Percentiles rank a stretch among this genome's conserved stretches.
phyloP scores from a whole-genome alignment of 2,329 filamentous ascomycete species.

The Neophaeococcomyces aloes region DNA sequence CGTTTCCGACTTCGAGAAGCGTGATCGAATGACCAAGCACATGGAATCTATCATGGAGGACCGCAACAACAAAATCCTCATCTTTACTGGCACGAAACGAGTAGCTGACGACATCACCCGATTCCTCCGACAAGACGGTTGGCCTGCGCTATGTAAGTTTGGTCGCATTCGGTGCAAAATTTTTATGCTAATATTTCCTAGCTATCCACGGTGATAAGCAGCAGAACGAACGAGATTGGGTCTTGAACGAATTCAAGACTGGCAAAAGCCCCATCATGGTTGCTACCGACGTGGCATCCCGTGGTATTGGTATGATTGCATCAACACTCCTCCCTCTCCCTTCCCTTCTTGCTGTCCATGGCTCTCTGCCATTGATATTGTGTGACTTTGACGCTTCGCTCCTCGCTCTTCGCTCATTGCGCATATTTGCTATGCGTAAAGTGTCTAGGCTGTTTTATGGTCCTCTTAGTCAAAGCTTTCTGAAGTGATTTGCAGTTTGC shows the following conservation, averaged over 20 bases:
- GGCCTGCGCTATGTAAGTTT: conserved; percentile 83
- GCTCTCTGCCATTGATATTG: conserved; percentile 41
- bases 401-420: conserved; percentile 75
- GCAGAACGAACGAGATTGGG: conserved; percentile 99
- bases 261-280: conserved; percentile 99
- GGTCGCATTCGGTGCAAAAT: conserved; percentile 6
- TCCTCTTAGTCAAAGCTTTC: conserved; percentile 73
- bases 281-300: conserved; percentile 97
- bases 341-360: conserved; percentile 26
- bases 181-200: conserved; percentile 38
- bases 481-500: conserved; percentile 50
- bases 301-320: conserved; percentile 96
- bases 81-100: conserved; percentile 80
- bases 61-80: conserved; percentile 86
- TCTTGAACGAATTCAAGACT: conserved; percentile 98
- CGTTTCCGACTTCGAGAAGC: conserved; percentile 92
- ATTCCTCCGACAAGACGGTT: conserved; percentile 94
- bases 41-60: conserved; percentile 97
- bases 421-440: conserved; percentile 80
- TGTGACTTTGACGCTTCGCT: conserved; percentile 61
- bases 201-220: conserved; percentile 99
- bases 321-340: conserved; percentile 32
- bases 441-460: conserved; percentile 71
- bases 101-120: conserved; percentile 96
- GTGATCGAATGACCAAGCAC: conserved; percentile 93